Conservation (phyloP, 805 yeast species). For the Maudiozyma pseudohumilis region DNA sequence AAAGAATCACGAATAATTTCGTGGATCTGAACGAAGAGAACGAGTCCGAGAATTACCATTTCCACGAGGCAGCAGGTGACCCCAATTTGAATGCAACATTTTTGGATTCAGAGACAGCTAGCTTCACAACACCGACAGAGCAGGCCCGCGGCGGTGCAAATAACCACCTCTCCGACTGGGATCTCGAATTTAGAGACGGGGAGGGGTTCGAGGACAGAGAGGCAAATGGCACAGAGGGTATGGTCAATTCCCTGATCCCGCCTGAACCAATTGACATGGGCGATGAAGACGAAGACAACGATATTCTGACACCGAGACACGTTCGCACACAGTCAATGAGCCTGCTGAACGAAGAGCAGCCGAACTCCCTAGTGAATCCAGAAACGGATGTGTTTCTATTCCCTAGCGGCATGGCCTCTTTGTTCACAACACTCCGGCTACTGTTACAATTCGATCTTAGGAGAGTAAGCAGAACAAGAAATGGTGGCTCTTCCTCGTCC, state of each 20-base stretch:
- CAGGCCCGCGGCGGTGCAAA: background rate
- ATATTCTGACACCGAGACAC: background rate
- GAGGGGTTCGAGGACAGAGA: background rate
- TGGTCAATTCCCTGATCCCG: slow-evolving; percentile 16
- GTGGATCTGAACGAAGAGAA: slow-evolving; percentile 29
- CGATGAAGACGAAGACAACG: background rate
- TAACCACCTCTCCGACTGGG: slow-evolving; percentile 4
- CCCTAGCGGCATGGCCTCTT: slow-evolving; percentile 90
- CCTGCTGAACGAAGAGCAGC: background rate
- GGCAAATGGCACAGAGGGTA: background rate
- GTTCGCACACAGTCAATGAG: background rate
- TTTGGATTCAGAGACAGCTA: slow-evolving; percentile 5
- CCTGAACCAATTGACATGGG: slow-evolving; percentile 22
- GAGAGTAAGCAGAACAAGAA: slow-evolving; percentile 24
- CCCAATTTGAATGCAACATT: slow-evolving; percentile 7
- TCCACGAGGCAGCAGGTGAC: slow-evolving; percentile 5
- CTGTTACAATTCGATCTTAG: slow-evolving; percentile 31
- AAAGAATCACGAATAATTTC: slow-evolving; percentile 63
- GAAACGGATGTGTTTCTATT: slow-evolving; percentile 71
- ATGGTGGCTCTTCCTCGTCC: slow-evolving; percentile 3
- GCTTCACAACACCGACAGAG: too few species aligned
- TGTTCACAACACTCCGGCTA: slow-evolving; percentile 69
- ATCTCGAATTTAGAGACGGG: slow-evolving; percentile 3
- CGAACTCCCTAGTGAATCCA: slow-evolving; percentile 13
- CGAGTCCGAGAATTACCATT: slow-evolving; percentile 16